Evolutionary conservation across 768 basidiomycete genomes (phyloP).

Genomic region (Rhizopogon sp.): DNA sequence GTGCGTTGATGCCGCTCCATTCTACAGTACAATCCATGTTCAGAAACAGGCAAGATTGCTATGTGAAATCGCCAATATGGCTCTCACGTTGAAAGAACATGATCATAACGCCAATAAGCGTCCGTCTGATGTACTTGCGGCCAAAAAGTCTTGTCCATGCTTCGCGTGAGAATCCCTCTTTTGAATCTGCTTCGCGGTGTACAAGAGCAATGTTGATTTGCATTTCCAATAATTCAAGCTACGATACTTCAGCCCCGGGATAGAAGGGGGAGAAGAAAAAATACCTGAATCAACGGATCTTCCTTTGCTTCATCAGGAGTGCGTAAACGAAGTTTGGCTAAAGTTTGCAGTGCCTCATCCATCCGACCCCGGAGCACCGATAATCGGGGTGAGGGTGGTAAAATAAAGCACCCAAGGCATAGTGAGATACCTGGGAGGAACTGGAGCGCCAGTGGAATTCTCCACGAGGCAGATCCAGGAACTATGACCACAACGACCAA

Average conservation of each 20-base stretch:
- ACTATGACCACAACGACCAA: conserved; percentile 32
- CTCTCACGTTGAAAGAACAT: conserved; percentile 81
- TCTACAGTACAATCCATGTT: conserved; percentile 35
- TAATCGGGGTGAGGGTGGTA: conserved; percentile 46
- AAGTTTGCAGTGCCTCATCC: conserved; percentile 52
- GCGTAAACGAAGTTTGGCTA: conserved; percentile 48
- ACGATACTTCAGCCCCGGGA: not conserved
- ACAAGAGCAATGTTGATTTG: conserved; percentile 57
- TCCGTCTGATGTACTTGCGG: conserved; percentile 51
- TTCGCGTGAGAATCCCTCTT: conserved; percentile 18
- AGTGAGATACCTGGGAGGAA: conserved; percentile 65
- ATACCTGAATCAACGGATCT: conserved; percentile 51
- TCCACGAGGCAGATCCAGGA: conserved; percentile 64
- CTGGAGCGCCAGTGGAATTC: conserved; percentile 71
- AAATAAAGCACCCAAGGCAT: conserved; percentile 48
- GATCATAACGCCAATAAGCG: conserved; percentile 64
- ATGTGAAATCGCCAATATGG: not conserved
- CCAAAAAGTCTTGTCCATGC: conserved; percentile 58
- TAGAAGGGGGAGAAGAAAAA: not conserved
- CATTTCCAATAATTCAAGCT: conserved; percentile 80
- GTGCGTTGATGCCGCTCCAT: conserved; percentile 84
- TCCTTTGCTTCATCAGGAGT: conserved; percentile 37
- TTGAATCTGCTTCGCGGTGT: conserved; percentile 25
- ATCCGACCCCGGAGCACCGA: conserved; percentile 44
- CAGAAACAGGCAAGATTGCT: not conserved